Evolutionary conservation across 306 rosid species (phyloP).

Genomic region (Dalbergia cultrata): DNA sequence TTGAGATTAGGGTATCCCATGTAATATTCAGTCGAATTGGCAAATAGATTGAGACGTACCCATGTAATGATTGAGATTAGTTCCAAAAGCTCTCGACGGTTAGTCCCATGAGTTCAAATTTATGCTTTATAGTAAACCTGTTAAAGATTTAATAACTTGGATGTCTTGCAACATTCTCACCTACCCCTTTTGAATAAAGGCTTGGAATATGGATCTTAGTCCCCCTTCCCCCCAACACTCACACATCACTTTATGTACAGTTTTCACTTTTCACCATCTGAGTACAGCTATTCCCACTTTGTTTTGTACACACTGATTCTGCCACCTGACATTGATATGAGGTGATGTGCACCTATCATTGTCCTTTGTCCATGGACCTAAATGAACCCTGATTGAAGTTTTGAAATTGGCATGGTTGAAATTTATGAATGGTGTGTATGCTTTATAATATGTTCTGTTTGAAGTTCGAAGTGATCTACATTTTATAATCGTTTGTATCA

Average conservation of each 20-base stretch:
- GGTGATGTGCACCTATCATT: background rate
- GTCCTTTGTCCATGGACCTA: constrained; percentile 11
- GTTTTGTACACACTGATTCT: background rate
- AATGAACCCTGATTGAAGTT: constrained; percentile 12
- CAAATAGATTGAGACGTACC: constrained; percentile 10
- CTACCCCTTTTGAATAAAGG: background rate
- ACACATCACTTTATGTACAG: background rate
- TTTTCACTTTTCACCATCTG: background rate
- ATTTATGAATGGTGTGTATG: background rate
- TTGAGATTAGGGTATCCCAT: constrained; percentile 21
- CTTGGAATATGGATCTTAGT: background rate
- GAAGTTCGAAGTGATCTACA: background rate
- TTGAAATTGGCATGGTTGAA: background rate
- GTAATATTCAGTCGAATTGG: background rate
- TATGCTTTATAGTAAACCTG: background rate
- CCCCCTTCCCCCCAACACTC: background rate
- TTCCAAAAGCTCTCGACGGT: background rate
- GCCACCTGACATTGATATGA: background rate
- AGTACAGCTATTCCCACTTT: background rate
- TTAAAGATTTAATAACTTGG: constrained; percentile 1
- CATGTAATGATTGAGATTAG: background rate
- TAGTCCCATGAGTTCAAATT: constrained; percentile 8
- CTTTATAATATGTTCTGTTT: constrained; percentile 20
- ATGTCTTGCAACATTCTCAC: constrained; percentile 1
- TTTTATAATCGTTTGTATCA: background rate